Evolutionary conservation across 208 protist genomes (phyloP).

Genomic region (Crithidia sp.): DNA sequence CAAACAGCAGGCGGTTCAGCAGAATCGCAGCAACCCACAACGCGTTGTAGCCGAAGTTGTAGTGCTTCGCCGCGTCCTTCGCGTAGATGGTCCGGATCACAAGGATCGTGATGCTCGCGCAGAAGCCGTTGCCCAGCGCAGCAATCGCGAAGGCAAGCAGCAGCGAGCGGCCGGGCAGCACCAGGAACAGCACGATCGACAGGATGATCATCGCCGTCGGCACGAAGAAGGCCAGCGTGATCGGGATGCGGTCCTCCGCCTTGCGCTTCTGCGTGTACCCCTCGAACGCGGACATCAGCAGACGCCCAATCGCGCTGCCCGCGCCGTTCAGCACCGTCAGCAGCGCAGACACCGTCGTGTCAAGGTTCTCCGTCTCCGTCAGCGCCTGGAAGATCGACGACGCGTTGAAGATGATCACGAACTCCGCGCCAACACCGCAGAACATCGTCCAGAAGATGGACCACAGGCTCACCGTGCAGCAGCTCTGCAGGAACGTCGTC

Average conservation of each 20-base stretch:
- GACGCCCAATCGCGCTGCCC: conserved; percentile 59
- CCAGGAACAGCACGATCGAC: conserved; percentile 53
- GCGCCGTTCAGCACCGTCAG: conserved; percentile 68
- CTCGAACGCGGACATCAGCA: conserved; percentile 69
- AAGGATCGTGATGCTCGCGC: conserved; percentile 48
- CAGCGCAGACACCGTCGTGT: conserved; percentile 50
- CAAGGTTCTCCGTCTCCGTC: conserved; percentile 16
- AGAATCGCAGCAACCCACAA: conserved; percentile 40
- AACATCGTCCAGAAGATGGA: conserved; percentile 61
- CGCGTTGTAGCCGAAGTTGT: conserved; percentile 60
- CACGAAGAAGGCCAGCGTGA: conserved; percentile 68
- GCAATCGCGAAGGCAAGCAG: conserved; percentile 50
- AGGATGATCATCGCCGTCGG: conserved; percentile 54
- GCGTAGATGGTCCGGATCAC: conserved; percentile 70
- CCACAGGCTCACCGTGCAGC: conserved; percentile 58
- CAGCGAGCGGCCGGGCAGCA: conserved; percentile 37
- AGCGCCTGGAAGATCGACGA: conserved; percentile 56
- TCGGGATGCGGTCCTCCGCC: conserved; percentile 70
- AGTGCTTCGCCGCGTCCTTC: conserved; percentile 76
- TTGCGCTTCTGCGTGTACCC: conserved; percentile 43
- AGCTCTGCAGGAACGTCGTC: conserved; percentile 52
- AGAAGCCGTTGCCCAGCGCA: conserved; percentile 73
- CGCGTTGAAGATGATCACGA: conserved; percentile 75
- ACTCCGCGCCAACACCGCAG: conserved; percentile 48
- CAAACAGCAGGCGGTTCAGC: conserved; percentile 74